phyloP scores from a whole-genome alignment of 108 stramenopile genomes.

The Nannochloropsis oceanica region DNA sequence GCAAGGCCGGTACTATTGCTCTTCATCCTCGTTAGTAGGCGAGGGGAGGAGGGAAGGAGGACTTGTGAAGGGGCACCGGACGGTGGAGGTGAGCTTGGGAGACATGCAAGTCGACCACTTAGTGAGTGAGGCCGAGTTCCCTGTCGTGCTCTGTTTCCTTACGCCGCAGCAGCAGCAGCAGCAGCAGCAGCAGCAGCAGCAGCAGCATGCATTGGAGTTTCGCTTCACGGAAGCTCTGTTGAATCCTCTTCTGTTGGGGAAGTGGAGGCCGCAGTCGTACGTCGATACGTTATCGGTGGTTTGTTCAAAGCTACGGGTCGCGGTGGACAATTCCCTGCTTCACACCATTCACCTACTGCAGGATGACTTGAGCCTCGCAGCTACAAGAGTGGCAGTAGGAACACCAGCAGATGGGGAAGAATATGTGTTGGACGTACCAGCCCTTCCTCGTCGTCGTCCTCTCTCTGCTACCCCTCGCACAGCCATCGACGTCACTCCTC shows the following conservation, averaged over 20 bases:
- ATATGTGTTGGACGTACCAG: too few species aligned
- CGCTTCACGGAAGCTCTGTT: not conserved
- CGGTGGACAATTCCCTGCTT: not conserved
- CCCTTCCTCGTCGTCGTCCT: too few species aligned
- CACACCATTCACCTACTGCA: not conserved
- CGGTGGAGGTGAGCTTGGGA: not conserved
- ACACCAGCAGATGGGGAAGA: too few species aligned
- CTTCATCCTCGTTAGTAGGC: not conserved
- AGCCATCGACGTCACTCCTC: not conserved
- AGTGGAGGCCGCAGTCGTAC: not conserved
- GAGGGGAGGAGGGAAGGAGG: not conserved
- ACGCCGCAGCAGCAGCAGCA: not conserved
- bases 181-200: not conserved
- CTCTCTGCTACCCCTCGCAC: too few species aligned
- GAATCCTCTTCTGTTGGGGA: not conserved
- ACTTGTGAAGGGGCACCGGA: not conserved
- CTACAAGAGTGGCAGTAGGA: not conserved
- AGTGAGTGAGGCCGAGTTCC: not conserved
- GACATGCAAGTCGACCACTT: not conserved
- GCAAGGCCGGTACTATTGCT: not conserved
- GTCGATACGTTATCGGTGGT: not conserved
- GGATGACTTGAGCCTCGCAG: not conserved
- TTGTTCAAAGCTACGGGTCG: not conserved
- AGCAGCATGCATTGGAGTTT: not conserved
- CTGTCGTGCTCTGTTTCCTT: not conserved